Evolutionary conservation across 176 grass and related monocot species (phyloP).

Genomic region (Raddia guianensis): DNA sequence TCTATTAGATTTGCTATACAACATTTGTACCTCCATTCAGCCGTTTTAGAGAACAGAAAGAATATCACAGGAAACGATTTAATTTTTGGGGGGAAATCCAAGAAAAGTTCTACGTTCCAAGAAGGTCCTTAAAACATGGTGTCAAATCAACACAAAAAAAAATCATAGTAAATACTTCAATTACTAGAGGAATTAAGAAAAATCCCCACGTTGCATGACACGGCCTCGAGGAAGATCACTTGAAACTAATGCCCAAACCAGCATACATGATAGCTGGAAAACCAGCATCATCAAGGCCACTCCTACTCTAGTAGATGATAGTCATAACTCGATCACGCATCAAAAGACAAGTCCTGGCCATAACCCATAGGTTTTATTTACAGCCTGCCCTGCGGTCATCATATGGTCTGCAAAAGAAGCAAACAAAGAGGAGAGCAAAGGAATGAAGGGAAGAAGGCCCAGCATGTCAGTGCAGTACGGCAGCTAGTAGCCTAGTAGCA

Average conservation of each 20-base stretch:
- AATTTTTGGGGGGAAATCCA: too few relatives aligned
- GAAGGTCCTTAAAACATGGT: too few relatives aligned
- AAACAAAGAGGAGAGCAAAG: conserved; percentile 17
- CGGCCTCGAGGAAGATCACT: neutral
- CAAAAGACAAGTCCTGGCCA: conserved; percentile 32
- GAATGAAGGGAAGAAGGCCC: neutral
- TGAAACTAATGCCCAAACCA: too few relatives aligned
- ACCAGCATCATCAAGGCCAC: neutral
- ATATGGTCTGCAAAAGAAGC: conserved; percentile 38
- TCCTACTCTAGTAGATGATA: neutral
- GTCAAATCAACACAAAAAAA: too few relatives aligned
- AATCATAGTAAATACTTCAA: too few relatives aligned
- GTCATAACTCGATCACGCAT: conserved; percentile 26
- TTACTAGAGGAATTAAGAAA: too few relatives aligned
- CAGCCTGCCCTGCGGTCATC: conserved; percentile 30
- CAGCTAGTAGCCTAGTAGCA: conserved; percentile 2
- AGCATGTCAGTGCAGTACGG: conserved; percentile 23
- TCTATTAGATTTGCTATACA: too few relatives aligned
- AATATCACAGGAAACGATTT: too few relatives aligned
- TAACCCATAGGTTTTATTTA: conserved; percentile 5
- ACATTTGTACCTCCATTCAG: too few relatives aligned
- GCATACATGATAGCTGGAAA: neutral
- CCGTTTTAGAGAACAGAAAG: too few relatives aligned
- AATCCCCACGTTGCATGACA: too few relatives aligned
- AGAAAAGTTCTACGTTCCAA: too few relatives aligned